Percentiles rank a stretch among this genome's conserved stretches.
Conservation (phyloP, 176 grass and related monocot genomes). For the Musa acuminata region DNA sequence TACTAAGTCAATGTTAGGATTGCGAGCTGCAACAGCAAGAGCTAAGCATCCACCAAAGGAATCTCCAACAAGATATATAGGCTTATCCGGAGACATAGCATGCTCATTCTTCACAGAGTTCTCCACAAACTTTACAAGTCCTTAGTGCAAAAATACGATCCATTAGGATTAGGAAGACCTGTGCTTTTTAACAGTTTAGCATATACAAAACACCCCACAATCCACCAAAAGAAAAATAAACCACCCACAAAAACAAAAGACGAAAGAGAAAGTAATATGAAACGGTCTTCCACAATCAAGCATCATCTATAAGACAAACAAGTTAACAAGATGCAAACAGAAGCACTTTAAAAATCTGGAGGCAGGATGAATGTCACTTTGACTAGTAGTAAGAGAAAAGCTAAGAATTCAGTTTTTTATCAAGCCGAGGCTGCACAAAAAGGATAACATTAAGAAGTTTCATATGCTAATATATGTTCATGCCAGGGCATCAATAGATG, state of each 20-base stretch:
- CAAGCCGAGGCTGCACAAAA: too few species aligned
- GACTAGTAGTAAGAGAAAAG: too few species aligned
- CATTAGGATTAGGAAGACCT: background rate
- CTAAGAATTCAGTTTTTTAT: too few species aligned
- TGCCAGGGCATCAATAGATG: too few species aligned
- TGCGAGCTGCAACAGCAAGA: conserved; percentile 52
- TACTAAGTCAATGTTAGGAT: conserved; percentile 53
- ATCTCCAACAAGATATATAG: conserved; percentile 64
- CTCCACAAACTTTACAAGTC: conserved; percentile 61
- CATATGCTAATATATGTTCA: too few species aligned
- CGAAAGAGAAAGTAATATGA: background rate
- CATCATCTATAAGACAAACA: too few species aligned
- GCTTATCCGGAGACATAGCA: conserved; percentile 40
- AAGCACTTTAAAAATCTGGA: too few species aligned
- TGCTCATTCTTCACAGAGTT: conserved; percentile 43
- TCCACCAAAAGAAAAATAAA: background rate
- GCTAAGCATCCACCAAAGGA: conserved; percentile 82
- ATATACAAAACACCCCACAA: background rate
- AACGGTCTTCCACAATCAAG: too few species aligned
- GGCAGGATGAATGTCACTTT: too few species aligned
- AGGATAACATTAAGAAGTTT: too few species aligned
- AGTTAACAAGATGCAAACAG: too few species aligned
- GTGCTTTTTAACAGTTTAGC: background rate
- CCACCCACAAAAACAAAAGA: background rate
- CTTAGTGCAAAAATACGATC: conserved; percentile 19